phyloP scores from a whole-genome alignment of 2,329 filamentous ascomycete species.

The Camptophora hylomeconis region DNA sequence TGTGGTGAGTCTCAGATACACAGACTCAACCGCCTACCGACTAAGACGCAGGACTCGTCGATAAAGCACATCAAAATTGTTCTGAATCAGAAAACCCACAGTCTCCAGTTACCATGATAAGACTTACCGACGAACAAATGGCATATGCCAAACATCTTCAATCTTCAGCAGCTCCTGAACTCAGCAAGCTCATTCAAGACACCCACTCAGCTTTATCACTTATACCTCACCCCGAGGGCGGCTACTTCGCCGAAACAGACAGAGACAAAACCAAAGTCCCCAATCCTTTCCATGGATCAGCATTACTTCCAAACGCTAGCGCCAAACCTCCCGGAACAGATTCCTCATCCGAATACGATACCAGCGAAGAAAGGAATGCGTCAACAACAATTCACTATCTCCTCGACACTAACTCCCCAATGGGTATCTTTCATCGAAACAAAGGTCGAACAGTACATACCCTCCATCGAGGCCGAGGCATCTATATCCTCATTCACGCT shows the following conservation, averaged over 20 bases:
- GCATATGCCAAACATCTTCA: no score
- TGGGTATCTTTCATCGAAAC: conserved; percentile 53
- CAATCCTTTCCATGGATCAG: conserved; percentile 35
- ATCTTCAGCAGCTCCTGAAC: no score
- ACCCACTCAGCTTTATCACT: no score
- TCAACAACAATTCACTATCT: conserved; percentile 54
- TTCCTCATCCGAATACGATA: conserved; percentile 21
- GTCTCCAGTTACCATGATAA: no score
- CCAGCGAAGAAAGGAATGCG: conserved; percentile 35
- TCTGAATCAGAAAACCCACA: no score
- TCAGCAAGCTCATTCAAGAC: no score
- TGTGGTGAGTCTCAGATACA: no score
- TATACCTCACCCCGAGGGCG: conserved; percentile 47
- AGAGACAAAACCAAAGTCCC: conserved; percentile 38
- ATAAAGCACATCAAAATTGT: no score
- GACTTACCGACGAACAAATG: no score
- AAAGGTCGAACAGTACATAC: conserved; percentile 51
- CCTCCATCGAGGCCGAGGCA: conserved; percentile 47
- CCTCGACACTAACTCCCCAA: conserved; percentile 41
- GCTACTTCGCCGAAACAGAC: conserved; percentile 53
- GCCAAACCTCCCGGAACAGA: conserved; percentile 19
- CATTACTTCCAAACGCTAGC: conserved; percentile 25
- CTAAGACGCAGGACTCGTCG: no score
- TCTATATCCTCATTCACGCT: conserved; percentile 52
- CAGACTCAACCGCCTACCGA: no score